phyloP scores from a whole-genome alignment of 345 rosid genomes.

The Citrus hindsii region DNA sequence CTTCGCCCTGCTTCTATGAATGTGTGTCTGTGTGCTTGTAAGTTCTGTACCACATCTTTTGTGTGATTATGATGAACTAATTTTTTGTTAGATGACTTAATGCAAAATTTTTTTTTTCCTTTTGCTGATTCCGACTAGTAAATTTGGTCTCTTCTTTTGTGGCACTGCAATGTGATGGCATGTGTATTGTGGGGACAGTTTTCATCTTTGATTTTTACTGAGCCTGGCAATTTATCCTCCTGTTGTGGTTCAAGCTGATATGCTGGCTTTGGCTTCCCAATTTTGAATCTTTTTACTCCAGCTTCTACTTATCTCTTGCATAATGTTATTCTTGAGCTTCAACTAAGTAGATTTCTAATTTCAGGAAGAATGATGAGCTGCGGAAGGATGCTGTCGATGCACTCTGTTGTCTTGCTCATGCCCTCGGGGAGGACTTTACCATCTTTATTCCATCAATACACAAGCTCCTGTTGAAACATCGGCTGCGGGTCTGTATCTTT shows the following conservation, averaged over 20 bases:
- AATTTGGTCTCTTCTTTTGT: background rate
- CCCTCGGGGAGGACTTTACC: constrained; percentile 97
- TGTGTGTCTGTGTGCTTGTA: background rate
- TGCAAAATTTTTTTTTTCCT: background rate
- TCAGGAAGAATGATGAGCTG: constrained; percentile 89
- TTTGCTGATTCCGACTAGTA: background rate
- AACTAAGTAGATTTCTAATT: constrained; percentile 4
- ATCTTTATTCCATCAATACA: constrained; percentile 92
- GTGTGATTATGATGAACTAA: background rate
- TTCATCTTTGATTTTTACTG: background rate
- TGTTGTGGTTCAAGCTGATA: background rate
- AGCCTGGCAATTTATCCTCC: background rate
- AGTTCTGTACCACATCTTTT: background rate
- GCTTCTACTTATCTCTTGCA: background rate
- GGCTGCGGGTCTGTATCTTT: constrained; percentile 52
- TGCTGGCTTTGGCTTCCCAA: background rate
- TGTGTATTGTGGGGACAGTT: background rate
- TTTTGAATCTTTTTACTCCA: background rate
- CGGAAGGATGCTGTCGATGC: constrained; percentile 96
- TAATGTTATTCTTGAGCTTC: background rate
- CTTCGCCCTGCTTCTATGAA: background rate
- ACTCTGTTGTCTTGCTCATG: constrained; percentile 94
- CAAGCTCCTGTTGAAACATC: constrained; percentile 74
- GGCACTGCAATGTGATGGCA: background rate
- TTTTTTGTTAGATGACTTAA: background rate